Evolutionary conservation across 2,329 filamentous ascomycete genomes (phyloP), one percentile per base, ranked within the genome.

Genomic region (Sordariomycetes sp.): DNA sequence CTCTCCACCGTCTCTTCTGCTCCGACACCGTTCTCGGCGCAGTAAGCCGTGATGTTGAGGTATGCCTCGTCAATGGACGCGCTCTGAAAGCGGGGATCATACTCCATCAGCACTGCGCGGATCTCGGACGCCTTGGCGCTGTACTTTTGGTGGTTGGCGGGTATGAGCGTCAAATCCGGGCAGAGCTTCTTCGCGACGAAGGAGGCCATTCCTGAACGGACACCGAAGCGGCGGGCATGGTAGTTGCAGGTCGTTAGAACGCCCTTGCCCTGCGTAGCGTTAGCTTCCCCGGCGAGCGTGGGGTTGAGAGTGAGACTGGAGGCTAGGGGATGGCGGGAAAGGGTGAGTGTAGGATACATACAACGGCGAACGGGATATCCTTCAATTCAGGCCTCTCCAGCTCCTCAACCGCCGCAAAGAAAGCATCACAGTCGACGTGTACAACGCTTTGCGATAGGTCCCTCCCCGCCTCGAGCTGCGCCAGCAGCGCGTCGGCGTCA

Each of bases 1-100:
- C 91, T 84, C 52, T 82, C 77, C 13, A 96, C 87, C 0, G 78
- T 88, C 34, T 89, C 85, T 52, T 86, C 84, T 0, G 92, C 85
- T 0, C 71, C 75, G 66, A 92, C 77, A n/a, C 79, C 66, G 60
- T 91, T 84, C 36, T 83, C 79, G 12, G 73, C 63, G 65, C 92
- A 96, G 67, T 95, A 97, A 55, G 85, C 76, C 0, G 94, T 97
- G 59, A 99, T 88, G 64, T 99, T 97, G 32, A 99, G 76, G 66
- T 96, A 99, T 1, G 94, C 94, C 69, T 99, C 94, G 64, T 99
- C 94, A 62, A 96, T 91, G 66, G 90, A 96, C 0, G 92, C 90
- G 64, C 88, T 95, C 68, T 97, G 90, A 63, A 95, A 99, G 1
- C 88, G 79, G 0, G 89, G 82, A 65, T 99, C 94, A 65, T 97